Conservation (phyloP, 1,139 yeast genomes). For the Insectozyma bohioensis region DNA sequence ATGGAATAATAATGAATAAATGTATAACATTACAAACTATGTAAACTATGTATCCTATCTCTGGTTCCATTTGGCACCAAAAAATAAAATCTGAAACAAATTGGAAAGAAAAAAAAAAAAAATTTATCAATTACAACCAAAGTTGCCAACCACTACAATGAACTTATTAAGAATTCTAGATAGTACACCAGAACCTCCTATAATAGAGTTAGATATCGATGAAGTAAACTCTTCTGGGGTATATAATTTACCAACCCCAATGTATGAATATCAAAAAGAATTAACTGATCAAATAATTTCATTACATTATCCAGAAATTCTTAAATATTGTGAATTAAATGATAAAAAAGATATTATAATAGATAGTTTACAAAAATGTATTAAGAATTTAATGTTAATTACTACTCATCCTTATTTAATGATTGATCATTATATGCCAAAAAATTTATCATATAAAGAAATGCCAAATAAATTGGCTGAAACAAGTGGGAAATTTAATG, state of each 20-base stretch:
- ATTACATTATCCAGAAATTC: constrained; percentile 84
- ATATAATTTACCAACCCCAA: constrained; percentile 80
- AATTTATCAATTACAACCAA: too few relatives aligned
- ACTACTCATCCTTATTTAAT: constrained; percentile 87
- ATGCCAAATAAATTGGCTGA: constrained; percentile 73
- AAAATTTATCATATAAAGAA: constrained; percentile 72
- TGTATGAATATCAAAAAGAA: constrained; percentile 86
- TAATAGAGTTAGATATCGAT: constrained; percentile 52
- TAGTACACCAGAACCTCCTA: constrained; percentile 82
- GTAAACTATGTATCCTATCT: too few relatives aligned
- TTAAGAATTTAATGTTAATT: constrained; percentile 72
- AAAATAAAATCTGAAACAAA: too few relatives aligned
- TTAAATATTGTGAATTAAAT: constrained; percentile 78
- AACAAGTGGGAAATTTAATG: constrained; percentile 83
- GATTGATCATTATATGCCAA: constrained; percentile 85
- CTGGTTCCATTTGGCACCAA: too few relatives aligned
- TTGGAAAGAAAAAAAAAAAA: too few relatives aligned
- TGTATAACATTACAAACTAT: too few relatives aligned
- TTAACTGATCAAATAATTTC: constrained; percentile 92
- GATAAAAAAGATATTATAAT: constrained; percentile 57
- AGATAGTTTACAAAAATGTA: constrained; percentile 70
- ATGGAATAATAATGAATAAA: too few relatives aligned
- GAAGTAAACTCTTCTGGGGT: constrained; percentile 55
- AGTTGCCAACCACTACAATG: constrained; percentile 56
- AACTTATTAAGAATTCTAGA: constrained; percentile 75